phyloP scores from a whole-genome alignment of 495 filamentous ascomycete genomes.

The Thozetella sp. region DNA sequence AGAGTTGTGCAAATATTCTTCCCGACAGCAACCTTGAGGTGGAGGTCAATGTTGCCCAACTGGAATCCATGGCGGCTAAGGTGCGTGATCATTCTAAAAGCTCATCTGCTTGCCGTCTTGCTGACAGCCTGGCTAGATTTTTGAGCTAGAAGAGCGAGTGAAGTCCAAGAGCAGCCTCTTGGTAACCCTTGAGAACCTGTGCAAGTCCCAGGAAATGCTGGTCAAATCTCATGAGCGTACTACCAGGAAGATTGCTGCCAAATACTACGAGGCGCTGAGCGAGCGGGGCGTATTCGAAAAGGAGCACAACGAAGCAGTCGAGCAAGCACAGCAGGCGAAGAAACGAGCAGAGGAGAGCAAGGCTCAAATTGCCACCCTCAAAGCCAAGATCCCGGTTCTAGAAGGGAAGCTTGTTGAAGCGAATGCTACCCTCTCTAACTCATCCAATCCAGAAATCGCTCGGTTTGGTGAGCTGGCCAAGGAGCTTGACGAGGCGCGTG shows the following conservation, averaged over 20 bases:
- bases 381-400: constrained; percentile 48
- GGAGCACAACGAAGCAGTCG: constrained; percentile 25
- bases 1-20: neutral
- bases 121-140: constrained; percentile 18
- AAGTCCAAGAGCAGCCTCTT: constrained; percentile 20
- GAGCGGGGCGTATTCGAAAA: constrained; percentile 38
- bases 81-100: constrained; percentile 15
- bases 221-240: constrained; percentile 23
- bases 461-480: constrained; percentile 46
- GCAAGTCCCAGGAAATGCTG: constrained; percentile 28
- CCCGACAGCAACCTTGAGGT: constrained; percentile 3
- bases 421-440: constrained; percentile 45
- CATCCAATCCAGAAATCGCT: constrained; percentile 47
- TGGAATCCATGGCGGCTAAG: constrained; percentile 33
- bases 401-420: constrained; percentile 50
- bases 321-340: constrained; percentile 9
- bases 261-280: constrained; percentile 33
- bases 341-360: constrained; percentile 36
- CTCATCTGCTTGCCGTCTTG: neutral
- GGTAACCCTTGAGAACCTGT: constrained; percentile 21
- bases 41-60: constrained; percentile 31
- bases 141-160: constrained; percentile 24
- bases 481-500: constrained; percentile 24
- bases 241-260: constrained; percentile 22
- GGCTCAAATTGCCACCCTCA: constrained; percentile 45